These are phyloP conservation scores for Hypoxylon cercidicola DNA, from an alignment of 495 filamentous ascomycete genomes.

Conservation along the genomic window DNA sequence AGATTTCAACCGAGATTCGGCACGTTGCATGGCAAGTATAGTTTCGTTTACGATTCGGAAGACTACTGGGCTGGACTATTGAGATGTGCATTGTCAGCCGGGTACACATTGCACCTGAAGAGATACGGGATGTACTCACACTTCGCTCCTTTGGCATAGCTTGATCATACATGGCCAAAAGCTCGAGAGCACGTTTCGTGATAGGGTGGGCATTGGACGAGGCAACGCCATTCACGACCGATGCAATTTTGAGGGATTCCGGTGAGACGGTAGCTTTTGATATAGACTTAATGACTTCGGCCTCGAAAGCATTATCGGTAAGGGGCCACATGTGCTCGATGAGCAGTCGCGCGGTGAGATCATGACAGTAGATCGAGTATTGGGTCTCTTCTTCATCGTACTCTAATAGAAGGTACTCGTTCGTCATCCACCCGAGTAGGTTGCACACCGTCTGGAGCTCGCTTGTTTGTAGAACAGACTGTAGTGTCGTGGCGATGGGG, in stretches of 20 bases:
- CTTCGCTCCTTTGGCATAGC: constrained; percentile 74
- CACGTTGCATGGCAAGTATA: constrained; percentile 60
- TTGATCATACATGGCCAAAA: constrained; percentile 83
- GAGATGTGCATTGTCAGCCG: constrained; percentile 57
- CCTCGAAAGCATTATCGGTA: constrained; percentile 60
- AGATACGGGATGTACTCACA: constrained; percentile 59
- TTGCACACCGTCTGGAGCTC: constrained; percentile 71
- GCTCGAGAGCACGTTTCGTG: constrained; percentile 80
- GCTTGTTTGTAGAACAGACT: constrained; percentile 53
- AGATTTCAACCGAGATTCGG: constrained; percentile 60
- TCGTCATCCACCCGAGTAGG: constrained; percentile 81
- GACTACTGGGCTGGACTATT: constrained; percentile 62
- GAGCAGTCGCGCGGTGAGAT: constrained; percentile 66
- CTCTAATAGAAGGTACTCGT: constrained; percentile 78
- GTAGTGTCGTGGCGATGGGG: constrained; percentile 57
- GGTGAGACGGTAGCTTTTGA: constrained; percentile 54
- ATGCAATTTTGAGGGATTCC: constrained; percentile 56
- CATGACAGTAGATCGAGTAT: constrained; percentile 76
- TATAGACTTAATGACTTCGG: constrained; percentile 62
- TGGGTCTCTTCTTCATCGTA: constrained; percentile 78
- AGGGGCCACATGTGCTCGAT: constrained; percentile 63
- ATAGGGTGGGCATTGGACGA: constrained; percentile 68
- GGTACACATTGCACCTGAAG: constrained; percentile 1
- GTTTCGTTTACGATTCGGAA: constrained; percentile 59
- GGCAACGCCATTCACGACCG: constrained; percentile 59